These are phyloP conservation scores for Globisporangium polare DNA, from an alignment of 352 stramenopile species.

Conservation along the genomic window DNA sequence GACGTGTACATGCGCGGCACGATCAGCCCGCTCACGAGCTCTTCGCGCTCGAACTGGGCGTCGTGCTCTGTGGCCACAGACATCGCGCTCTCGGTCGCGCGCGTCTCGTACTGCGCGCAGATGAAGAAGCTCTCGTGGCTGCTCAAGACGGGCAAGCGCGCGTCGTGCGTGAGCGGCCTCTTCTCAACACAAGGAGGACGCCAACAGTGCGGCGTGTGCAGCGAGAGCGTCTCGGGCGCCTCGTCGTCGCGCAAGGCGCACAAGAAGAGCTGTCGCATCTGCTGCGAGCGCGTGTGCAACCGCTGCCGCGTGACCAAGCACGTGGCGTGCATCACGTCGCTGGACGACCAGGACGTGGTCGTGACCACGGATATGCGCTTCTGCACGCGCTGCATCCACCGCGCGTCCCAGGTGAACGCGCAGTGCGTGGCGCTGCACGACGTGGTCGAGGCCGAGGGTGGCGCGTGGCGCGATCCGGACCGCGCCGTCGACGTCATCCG, in stretches of 20 bases:
- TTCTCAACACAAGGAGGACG: neutral
- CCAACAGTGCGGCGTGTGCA: neutral
- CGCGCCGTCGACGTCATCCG: conserved; percentile 8
- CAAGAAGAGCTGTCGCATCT: conserved; percentile 11
- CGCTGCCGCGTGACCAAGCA: conserved; percentile 10
- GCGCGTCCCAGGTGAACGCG: conserved; percentile 4
- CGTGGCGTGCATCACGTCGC: conserved; percentile 5
- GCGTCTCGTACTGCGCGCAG: conserved; percentile 8
- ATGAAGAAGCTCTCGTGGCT: conserved; percentile 15
- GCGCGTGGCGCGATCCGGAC: neutral
- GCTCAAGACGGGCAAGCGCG: conserved; percentile 5
- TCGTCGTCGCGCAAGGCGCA: neutral
- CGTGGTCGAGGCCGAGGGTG: conserved; percentile 1
- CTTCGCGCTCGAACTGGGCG: conserved; percentile 2
- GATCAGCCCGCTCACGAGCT: conserved; percentile 8
- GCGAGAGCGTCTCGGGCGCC: neutral
- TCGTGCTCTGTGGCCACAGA: conserved; percentile 3
- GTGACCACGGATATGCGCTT: conserved; percentile 7
- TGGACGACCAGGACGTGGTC: conserved; percentile 6
- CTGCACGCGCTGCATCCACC: conserved; percentile 9
- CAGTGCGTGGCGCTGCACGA: conserved; percentile 13
- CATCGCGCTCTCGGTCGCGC: conserved; percentile 4
- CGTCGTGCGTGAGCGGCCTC: neutral
- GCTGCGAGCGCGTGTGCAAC: conserved; percentile 8
- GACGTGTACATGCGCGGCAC: conserved; percentile 35